These are phyloP conservation scores for Aspergillus incahuasiensis DNA, from an alignment of 495 filamentous ascomycete genomes.

Conservation along the genomic window DNA sequence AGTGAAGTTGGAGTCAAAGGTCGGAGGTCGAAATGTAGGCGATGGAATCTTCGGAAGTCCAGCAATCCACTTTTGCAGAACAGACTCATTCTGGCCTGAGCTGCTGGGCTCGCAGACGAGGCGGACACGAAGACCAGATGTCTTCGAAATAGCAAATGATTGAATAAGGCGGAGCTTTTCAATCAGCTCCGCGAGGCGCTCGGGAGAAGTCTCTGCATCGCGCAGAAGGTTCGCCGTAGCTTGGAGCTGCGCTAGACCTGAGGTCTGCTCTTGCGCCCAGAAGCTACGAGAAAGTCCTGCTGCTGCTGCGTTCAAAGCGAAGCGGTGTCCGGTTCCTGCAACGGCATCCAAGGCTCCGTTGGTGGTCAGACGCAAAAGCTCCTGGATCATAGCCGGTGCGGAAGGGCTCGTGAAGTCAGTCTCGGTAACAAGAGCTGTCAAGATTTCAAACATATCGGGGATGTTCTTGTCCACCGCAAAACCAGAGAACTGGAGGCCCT, in stretches of 20 bases:
- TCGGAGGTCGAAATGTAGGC: slow-evolving; percentile 28
- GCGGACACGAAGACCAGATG: slow-evolving; percentile 64
- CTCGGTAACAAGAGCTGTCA: slow-evolving; percentile 73
- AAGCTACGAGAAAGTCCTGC: slow-evolving; percentile 69
- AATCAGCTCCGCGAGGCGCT: slow-evolving; percentile 70
- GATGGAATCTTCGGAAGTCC: slow-evolving; percentile 46
- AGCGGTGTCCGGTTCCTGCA: slow-evolving; percentile 81
- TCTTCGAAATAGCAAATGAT: slow-evolving; percentile 59
- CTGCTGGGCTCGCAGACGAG: slow-evolving; percentile 78
- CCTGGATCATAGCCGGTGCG: slow-evolving; percentile 74
- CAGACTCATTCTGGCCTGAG: slow-evolving; percentile 61
- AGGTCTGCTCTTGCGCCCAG: slow-evolving; percentile 71
- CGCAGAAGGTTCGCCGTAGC: slow-evolving; percentile 64
- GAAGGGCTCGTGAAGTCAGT: slow-evolving; percentile 83
- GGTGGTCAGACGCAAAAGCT: slow-evolving; percentile 77
- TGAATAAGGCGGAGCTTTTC: slow-evolving; percentile 85
- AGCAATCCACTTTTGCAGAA: slow-evolving; percentile 66
- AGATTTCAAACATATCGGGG: slow-evolving; percentile 80
- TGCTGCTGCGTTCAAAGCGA: slow-evolving; percentile 75
- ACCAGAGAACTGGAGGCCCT: slow-evolving; percentile 79
- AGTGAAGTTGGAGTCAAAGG: slow-evolving; percentile 31
- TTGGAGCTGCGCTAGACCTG: slow-evolving; percentile 81
- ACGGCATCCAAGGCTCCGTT: slow-evolving; percentile 90
- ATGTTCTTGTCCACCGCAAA: slow-evolving; percentile 86
- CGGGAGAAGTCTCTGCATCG: slow-evolving; percentile 49